Percentiles rank a stretch among this genome's conserved stretches.
phyloP scores from a whole-genome alignment of 139 green algal genomes.

The Nannochloris sp. region DNA sequence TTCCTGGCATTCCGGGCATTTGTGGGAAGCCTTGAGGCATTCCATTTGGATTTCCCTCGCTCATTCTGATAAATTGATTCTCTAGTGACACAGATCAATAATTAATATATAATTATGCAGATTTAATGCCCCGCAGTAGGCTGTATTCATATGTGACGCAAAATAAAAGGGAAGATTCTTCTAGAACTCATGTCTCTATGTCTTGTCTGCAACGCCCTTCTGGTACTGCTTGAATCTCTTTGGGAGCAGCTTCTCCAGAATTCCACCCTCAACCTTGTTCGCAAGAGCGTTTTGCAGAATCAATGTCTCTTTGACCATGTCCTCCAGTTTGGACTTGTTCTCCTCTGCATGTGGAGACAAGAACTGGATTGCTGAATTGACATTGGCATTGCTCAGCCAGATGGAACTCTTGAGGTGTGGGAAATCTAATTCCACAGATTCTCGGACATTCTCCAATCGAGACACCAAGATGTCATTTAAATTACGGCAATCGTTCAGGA shows the following conservation, averaged over 20 bases:
- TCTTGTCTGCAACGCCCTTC: conserved; percentile 50
- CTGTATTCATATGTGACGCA: background rate
- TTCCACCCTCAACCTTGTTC: conserved; percentile 9
- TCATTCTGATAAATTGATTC: background rate
- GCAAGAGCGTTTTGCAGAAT: conserved; percentile 31
- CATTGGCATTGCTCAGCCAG: conserved; percentile 55
- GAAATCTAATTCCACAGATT: conserved; percentile 41
- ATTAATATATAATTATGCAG: background rate
- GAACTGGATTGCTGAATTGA: conserved; percentile 60
- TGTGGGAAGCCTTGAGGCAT: conserved; percentile 7
- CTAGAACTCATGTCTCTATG: conserved; percentile 6
- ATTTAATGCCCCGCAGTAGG: background rate
- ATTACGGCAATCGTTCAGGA: no score
- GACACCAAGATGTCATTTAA: conserved; percentile 12
- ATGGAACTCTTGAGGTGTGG: conserved; percentile 56
- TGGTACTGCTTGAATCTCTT: conserved; percentile 81
- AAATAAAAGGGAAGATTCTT: conserved; percentile 4
- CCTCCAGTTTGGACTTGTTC: conserved; percentile 68
- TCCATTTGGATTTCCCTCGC: conserved; percentile 2
- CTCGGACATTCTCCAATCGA: background rate
- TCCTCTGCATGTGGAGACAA: conserved; percentile 73
- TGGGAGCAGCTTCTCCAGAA: conserved; percentile 73
- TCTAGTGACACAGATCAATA: background rate
- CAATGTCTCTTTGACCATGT: conserved; percentile 60
- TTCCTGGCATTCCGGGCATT: conserved; percentile 11